Evolutionary conservation across 2,329 filamentous ascomycete species (phyloP).

Genomic region (Aspergillus puulaauensis): DNA sequence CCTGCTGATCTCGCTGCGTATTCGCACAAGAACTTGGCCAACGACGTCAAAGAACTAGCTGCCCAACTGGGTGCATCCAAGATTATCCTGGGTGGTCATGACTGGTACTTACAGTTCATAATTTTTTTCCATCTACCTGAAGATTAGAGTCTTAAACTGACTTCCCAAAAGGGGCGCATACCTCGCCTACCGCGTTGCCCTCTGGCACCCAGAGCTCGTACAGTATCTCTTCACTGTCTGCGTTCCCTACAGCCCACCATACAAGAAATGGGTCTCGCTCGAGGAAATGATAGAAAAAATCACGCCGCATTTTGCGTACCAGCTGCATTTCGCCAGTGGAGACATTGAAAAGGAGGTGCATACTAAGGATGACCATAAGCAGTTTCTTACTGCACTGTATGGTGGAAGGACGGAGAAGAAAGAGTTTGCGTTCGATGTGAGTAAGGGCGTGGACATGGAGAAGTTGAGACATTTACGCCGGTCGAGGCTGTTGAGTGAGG

Average conservation of each 20-base stretch:
- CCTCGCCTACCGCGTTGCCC: slow-evolving; percentile 71
- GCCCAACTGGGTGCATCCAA: slow-evolving; percentile 53
- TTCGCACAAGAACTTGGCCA: slow-evolving; percentile 68
- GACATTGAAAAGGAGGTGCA: slow-evolving; percentile 62
- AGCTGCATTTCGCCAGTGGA: slow-evolving; percentile 72
- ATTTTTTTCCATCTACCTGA: not conserved
- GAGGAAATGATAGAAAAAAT: slow-evolving; percentile 58
- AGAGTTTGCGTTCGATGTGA: slow-evolving; percentile 58
- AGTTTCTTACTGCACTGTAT: slow-evolving; percentile 71
- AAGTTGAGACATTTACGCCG: slow-evolving; percentile 58
- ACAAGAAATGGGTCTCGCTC: slow-evolving; percentile 53
- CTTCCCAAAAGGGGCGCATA: slow-evolving; percentile 63
- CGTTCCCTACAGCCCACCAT: slow-evolving; percentile 68
- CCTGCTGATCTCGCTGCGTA: slow-evolving; percentile 65
- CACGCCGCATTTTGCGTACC: slow-evolving; percentile 75
- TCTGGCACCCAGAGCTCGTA: slow-evolving; percentile 72
- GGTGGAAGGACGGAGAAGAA: slow-evolving; percentile 62
- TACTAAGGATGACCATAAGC: slow-evolving; percentile 62
- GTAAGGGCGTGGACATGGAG: slow-evolving; percentile 64
- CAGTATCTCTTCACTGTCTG: slow-evolving; percentile 76
- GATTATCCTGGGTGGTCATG: slow-evolving; percentile 85
- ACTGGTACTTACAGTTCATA: slow-evolving; percentile 57
- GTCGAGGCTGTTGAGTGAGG: slow-evolving; percentile 61
- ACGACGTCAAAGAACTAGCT: slow-evolving; percentile 73
- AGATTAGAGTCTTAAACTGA: not conserved